Conservation (phyloP, 257 asterid species). For the Solanum clarkiae region DNA sequence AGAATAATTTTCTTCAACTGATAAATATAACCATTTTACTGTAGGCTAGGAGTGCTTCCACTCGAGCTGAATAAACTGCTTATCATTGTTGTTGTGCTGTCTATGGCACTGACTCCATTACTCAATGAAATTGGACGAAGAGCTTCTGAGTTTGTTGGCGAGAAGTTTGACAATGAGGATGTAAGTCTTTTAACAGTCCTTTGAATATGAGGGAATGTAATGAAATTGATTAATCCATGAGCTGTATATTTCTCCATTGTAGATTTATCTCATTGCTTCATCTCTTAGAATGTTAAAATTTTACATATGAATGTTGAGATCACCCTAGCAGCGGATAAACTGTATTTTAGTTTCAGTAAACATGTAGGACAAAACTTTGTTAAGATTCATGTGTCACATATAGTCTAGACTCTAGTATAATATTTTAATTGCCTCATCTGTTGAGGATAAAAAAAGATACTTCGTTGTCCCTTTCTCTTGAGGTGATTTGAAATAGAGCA, state of each 20-base stretch:
- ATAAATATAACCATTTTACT: background rate
- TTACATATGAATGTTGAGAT: background rate
- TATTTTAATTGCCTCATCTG: background rate
- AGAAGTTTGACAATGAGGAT: slow-evolving; percentile 44
- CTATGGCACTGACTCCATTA: slow-evolving; percentile 94
- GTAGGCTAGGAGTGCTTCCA: slow-evolving; percentile 98
- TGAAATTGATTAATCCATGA: background rate
- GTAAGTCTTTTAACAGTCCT: slow-evolving; percentile 34
- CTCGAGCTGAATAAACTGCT: slow-evolving; percentile 97
- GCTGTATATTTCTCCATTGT: background rate
- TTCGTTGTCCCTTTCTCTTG: background rate
- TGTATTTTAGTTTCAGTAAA: background rate
- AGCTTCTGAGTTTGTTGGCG: slow-evolving; percentile 56
- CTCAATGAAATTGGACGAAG: slow-evolving; percentile 85
- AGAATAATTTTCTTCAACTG: slow-evolving; percentile 1
- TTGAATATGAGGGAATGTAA: background rate
- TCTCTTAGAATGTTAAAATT: background rate
- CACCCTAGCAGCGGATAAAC: background rate
- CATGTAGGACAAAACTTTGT: background rate
- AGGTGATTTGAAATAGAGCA: background rate
- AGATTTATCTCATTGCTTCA: background rate
- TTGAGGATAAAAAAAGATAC: background rate
- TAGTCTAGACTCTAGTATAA: background rate
- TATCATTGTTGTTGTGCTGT: slow-evolving; percentile 90
- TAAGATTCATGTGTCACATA: background rate